Conservation (phyloP, 1,284 basidiomycete genomes). For the Cerioporus squamosus region DNA sequence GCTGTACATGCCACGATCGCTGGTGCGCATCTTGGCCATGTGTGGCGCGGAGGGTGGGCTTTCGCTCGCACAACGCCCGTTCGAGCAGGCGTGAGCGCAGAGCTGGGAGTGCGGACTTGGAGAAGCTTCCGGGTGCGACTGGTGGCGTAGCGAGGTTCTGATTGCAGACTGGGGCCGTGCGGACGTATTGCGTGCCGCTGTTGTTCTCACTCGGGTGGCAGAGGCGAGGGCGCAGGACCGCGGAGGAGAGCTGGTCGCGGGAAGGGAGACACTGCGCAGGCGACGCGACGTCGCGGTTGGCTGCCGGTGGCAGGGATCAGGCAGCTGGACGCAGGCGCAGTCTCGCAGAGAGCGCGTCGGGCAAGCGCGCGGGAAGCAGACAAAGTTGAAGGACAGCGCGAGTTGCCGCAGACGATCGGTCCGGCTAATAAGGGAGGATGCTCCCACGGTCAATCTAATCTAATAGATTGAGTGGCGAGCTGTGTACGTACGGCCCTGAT, state of each 20-base stretch:
- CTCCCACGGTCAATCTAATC: constrained; percentile 33
- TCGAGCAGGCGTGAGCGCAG: neutral
- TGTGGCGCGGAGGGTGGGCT: neutral
- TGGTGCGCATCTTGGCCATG: neutral
- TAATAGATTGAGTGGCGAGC: constrained; percentile 28
- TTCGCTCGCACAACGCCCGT: constrained; percentile 3
- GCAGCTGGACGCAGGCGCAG: neutral
- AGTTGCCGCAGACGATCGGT: constrained; percentile 22
- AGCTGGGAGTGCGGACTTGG: neutral
- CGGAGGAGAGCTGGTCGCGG: too few species aligned
- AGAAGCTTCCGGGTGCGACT: constrained; percentile 20
- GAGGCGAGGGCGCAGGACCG: too few species aligned
- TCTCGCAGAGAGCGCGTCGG: neutral
- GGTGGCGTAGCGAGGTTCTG: constrained; percentile 28
- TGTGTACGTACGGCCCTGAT: constrained; percentile 26
- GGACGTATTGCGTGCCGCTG: neutral
- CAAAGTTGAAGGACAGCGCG: constrained; percentile 19
- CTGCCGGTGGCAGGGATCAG: too few species aligned
- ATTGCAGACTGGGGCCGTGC: constrained; percentile 10
- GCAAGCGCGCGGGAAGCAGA: constrained; percentile 7
- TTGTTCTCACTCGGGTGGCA: neutral
- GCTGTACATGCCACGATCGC: neutral
- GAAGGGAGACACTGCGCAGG: neutral
- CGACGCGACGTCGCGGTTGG: too few species aligned
- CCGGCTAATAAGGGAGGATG: constrained; percentile 15